phyloP scores from a whole-genome alignment of 176 grass and related monocot genomes.

The Dendrocalamus sinicus region DNA sequence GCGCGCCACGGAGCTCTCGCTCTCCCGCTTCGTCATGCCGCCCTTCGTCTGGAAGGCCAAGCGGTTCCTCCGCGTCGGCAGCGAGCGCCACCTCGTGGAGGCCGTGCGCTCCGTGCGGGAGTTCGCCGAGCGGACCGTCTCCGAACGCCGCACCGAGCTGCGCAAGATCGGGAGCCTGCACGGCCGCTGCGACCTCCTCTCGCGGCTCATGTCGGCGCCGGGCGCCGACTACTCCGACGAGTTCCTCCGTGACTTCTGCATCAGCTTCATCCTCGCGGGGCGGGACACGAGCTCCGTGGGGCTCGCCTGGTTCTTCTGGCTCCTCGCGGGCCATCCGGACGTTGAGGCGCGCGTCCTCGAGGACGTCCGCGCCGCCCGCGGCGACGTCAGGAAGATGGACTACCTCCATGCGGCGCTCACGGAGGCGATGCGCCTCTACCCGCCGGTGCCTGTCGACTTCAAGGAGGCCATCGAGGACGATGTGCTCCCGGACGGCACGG shows the following conservation, averaged over 20 bases:
- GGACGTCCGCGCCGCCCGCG: constrained; percentile 52
- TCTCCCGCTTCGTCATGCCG: constrained; percentile 71
- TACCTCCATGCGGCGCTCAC: constrained; percentile 91
- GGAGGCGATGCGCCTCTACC: constrained; percentile 83
- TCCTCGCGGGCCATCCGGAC: constrained; percentile 58
- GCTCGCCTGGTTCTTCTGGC: constrained; percentile 93
- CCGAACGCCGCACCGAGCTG: constrained; percentile 59
- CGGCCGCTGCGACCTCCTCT: constrained; percentile 68
- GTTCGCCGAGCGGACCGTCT: constrained; percentile 66
- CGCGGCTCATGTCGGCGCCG: constrained; percentile 49
- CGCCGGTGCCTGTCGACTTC: constrained; percentile 83
- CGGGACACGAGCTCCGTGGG: constrained; percentile 95
- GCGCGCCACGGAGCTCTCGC: constrained; percentile 69
- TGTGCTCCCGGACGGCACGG: constrained; percentile 73
- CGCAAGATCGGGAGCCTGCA: constrained; percentile 44
- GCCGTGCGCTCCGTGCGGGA: constrained; percentile 57
- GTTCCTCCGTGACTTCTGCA: constrained; percentile 89
- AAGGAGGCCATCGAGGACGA: constrained; percentile 80
- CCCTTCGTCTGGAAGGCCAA: constrained; percentile 86
- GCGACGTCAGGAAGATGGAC: constrained; percentile 56
- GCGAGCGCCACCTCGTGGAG: constrained; percentile 60
- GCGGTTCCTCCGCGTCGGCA: constrained; percentile 53
- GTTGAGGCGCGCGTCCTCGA: constrained; percentile 63
- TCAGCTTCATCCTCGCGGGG: constrained; percentile 95
- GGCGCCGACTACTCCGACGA: constrained; percentile 60